Evolutionary conservation across 345 rosid genomes (phyloP), one percentile per base, ranked within the genome.

Genomic region (Salix caprea): DNA sequence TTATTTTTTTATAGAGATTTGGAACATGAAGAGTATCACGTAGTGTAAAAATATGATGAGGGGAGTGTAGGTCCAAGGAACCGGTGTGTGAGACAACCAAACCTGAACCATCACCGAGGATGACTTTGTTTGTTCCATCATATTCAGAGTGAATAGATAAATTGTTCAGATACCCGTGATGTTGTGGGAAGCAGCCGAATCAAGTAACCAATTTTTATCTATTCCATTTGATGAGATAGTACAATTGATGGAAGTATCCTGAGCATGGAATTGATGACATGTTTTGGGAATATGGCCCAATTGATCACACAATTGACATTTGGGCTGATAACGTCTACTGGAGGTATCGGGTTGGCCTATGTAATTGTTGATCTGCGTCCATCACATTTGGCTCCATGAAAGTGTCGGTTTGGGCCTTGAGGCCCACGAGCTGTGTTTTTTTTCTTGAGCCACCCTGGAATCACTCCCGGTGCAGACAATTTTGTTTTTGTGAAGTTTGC

Each of bases 201-300:
- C 56, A 50, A 50, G 56, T 15, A 16, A 50, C 56, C n/a, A 50
- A 50, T 6, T 5, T 0, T 50, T 50, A 7, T 50, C 7, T 0
- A 4, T 50, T 1, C 8, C 8, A 50, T 2, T 5, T 16, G 2
- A 50, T 0, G n/a, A 16, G 5, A 1, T 50, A 0, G n/a, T 21
- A 18, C 0, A 50, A 5, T 50, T 50, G 0, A 16, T 4, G 0
- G 2, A 50, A 0, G 2, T 21, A 18, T 50, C 0, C 0, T 18
- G 21, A 1, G 56, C 7, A 5, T 48, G 8, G 6, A 16, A 6
- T 48, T 48, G 8, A 2, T 19, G 21, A 16, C 21, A 48, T 0
- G 21, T 1, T 4, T 48, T 48, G 0, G 21, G 7, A 16, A 4
- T 48, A 5, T 48, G 21, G 8, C 21, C 21, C 0, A 48, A 15